Evolutionary conservation across 1,284 basidiomycete species (phyloP), one percentile per base, ranked within the genome.

Genomic region (Cronartium quercuum): DNA sequence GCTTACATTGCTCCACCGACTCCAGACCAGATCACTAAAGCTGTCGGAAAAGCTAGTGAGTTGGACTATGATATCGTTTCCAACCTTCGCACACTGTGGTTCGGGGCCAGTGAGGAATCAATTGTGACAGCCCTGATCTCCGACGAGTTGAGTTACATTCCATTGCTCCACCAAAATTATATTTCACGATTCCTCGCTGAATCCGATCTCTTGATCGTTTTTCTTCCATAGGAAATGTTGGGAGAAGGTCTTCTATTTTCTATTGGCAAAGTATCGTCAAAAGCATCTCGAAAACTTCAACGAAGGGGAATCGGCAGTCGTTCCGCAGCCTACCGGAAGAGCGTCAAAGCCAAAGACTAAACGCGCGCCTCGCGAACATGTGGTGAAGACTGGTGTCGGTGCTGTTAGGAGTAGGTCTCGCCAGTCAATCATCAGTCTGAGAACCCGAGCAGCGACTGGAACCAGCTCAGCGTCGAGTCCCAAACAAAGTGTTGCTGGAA

Each of bases 201-300:
- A 2, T 44, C 57, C 40, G 15, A 38, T 38, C 29, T 61, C 60
- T 21, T 21, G n/a, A 55, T 18, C 47, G 47, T 61, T 24, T 61
- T 29, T n/a, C n/a, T n/a, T n/a, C 83, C 37, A 4, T 61, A 87
- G 88, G 76, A 87, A 88, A 76, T 93, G 90, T 29, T 93, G 91
- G 91, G 91, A 95, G 82, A 96, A 96, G 82, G 90, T 90, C 0
- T 90, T 95, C 66, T 97, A 96, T 82, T 89, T 91, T 80, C 84
- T 95, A 12, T 85, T 97, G 12, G 84, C 89, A 74, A 88, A 88
- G 78, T 95, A 94, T 82, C 87, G 92, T 55, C 86, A 86, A 77
- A 87, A 87, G 76, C 82, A 91, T 57, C 88, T 89, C 80, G 86
- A 88, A 82, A 87, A 87, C 81, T 85, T 84, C 79, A 83, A 83